Evolutionary conservation across 768 basidiomycete genomes (phyloP).

Genomic region (Leccinum incarnatum): DNA sequence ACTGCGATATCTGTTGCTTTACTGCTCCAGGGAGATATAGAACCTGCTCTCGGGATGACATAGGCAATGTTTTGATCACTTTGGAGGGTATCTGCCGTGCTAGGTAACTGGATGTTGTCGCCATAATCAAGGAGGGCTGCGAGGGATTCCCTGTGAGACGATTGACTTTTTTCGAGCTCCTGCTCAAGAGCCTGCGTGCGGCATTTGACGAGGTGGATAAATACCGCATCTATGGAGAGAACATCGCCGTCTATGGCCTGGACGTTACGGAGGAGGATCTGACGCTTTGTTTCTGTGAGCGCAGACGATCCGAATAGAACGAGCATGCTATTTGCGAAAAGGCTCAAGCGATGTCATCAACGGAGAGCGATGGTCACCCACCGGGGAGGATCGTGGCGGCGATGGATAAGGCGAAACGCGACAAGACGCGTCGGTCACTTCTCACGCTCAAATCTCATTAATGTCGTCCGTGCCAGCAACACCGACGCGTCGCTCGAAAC

Average conservation of each 20-base stretch:
- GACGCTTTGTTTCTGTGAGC: conserved; percentile 68
- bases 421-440: neutral
- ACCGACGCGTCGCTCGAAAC: conserved; percentile 38
- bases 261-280: conserved; percentile 59
- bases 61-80: conserved; percentile 51
- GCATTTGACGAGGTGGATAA: conserved; percentile 82
- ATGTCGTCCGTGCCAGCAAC: conserved; percentile 21
- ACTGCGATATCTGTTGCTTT: conserved; percentile 95
- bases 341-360: neutral
- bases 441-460: neutral
- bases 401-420: neutral
- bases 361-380: conserved; percentile 12
- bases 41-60: conserved; percentile 81
- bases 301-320: conserved; percentile 75
- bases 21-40: conserved; percentile 98
- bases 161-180: conserved; percentile 45
- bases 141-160: conserved; percentile 51
- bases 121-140: conserved; percentile 82
- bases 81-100: conserved; percentile 37
- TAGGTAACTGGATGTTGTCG: conserved; percentile 57
- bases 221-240: conserved; percentile 74
- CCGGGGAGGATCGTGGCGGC: conserved; percentile 9
- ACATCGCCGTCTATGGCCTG: conserved; percentile 52
- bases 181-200: conserved; percentile 42
- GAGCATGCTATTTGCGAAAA: conserved; percentile 54